phyloP scores from a whole-genome alignment of 768 basidiomycete genomes.

The Rhodotorula kratochvilovae region DNA sequence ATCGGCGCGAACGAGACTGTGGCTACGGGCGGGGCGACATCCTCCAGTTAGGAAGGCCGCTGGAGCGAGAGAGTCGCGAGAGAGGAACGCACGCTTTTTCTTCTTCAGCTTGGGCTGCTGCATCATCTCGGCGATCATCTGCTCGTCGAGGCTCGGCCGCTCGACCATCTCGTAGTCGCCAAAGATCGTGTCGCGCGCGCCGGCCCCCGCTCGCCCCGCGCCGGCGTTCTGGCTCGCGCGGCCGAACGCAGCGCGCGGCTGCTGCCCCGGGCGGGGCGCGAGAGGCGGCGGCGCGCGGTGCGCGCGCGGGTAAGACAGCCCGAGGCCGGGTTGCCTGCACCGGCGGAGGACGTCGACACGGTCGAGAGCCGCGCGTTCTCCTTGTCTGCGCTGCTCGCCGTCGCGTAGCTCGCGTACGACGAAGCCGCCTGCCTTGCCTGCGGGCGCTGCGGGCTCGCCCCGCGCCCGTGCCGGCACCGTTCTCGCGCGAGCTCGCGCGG shows the following conservation, averaged over 20 bases:
- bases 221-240: constrained; percentile 7
- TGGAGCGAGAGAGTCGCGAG: background rate
- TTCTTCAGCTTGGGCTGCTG: constrained; percentile 19
- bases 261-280: constrained; percentile 14
- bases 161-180: constrained; percentile 34
- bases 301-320: constrained; percentile 3
- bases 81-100: constrained; percentile 26
- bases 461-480: background rate
- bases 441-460: constrained; percentile 5
- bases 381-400: constrained; percentile 19
- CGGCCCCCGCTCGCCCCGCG: background rate
- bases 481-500: constrained; percentile 24
- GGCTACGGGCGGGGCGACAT: background rate
- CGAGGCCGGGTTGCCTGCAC: constrained; percentile 19
- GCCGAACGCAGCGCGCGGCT: background rate
- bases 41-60: background rate
- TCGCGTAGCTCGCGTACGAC: background rate
- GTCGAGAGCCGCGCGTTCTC: constrained; percentile 22
- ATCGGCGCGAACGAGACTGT: constrained; percentile 29
- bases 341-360: background rate
- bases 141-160: constrained; percentile 31
- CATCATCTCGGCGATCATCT: background rate
- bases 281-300: constrained; percentile 2
- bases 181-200: background rate
- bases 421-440: background rate